Base-by-base conservation (phyloP, 176 grass and related monocot genomes). In the Alloteropsis semialata region DNA sequence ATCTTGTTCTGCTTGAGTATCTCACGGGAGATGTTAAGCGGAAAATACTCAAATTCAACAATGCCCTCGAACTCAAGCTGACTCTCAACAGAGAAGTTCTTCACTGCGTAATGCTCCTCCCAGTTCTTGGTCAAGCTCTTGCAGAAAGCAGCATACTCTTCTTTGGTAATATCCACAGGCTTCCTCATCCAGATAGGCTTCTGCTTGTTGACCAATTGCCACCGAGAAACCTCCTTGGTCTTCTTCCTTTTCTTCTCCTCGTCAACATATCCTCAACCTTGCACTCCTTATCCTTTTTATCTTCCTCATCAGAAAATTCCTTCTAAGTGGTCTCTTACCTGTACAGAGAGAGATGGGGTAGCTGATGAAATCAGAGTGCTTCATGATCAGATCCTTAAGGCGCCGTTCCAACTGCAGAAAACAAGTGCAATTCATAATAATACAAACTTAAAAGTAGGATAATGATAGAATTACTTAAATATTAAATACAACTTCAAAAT, bases 141-240 rank as follows among this genome's bases (percentile, higher is more conserved):
- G 82, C 95, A 98, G 87, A 98, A 98, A 74, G 96, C 96, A 88
- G 96, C 39, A 70, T 98, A 98, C 72, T 98, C 96, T 21, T 98
- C 96, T 82, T 98, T 98, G 37, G 92, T 93, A 34, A 95, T 98
- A 75, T 98, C 96, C 77, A 95, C 96, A 45, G 96, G 96, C 85
- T 99, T 99, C 80, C 93, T 91, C 96, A 99, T 99, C 96, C 96
- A 99, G 57, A 99, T 92, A 0, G 96, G 93, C 77, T 99, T 99
- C 87, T 99, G 96, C 83, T 99, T 99, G 87, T 99, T 99, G 34
- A 99, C 59, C 59, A 94, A 60, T 27, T 90, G 76, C 96, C 96
- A 99, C 77, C 96, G 93, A 44, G 93, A 99, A 30, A 99, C 93
- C 84, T 99, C 96, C 96, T 99, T 99, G 72, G 93, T 96, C 85